Conservation (phyloP, 1,139 yeast genomes). For the Geotrichum australiense region DNA sequence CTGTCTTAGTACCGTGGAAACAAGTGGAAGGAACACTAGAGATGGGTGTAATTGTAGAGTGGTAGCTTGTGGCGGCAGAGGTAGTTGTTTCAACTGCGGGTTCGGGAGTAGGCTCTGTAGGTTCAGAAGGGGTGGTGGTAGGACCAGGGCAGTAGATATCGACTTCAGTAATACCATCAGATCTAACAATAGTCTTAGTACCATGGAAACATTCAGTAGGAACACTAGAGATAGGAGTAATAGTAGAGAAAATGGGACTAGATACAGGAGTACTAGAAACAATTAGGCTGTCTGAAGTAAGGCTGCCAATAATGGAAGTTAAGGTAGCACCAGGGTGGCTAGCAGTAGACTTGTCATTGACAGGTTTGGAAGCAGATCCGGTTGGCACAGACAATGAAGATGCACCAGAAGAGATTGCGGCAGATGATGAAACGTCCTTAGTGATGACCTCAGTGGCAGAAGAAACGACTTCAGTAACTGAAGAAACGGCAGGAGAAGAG, state of each 20-base stretch:
- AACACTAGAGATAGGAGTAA: slow-evolving; percentile 2
- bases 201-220: neutral
- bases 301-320: neutral
- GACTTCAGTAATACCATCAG: slow-evolving; percentile 1
- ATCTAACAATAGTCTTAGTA: neutral
- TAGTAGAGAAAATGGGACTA: neutral
- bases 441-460: too few species aligned
- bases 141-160: slow-evolving; percentile 3
- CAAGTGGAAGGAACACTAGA: neutral
- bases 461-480: too few species aligned
- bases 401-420: too few species aligned
- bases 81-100: neutral
- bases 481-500: too few species aligned
- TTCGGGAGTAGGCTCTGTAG: neutral
- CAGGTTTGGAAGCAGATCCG: neutral
- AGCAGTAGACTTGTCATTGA: neutral
- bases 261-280: too few species aligned
- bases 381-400: neutral
- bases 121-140: neutral
- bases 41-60: neutral
- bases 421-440: too few species aligned
- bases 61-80: neutral
- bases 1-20: neutral
- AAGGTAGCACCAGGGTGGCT: neutral
- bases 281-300: too few species aligned